phyloP scores from a whole-genome alignment of 148 eudicot species.

The Rhododendron henanense region DNA sequence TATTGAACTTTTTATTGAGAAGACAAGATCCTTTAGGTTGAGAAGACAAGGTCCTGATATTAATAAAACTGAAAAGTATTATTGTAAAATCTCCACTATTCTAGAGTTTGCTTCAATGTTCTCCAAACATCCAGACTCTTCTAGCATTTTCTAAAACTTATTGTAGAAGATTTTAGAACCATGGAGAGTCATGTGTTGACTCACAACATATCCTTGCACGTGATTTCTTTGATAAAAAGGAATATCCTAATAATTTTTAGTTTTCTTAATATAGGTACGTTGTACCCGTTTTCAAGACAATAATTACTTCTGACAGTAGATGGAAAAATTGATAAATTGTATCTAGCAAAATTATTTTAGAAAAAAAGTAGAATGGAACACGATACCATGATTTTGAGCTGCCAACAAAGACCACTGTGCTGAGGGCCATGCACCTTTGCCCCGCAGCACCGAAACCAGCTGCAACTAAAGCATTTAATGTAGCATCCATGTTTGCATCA shows the following conservation, averaged over 20 bases:
- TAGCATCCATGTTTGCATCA: constrained; percentile 75
- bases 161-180: not conserved
- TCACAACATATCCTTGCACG: not conserved
- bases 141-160: not conserved
- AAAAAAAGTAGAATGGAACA: constrained; percentile 10
- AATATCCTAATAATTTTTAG: not conserved
- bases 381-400: constrained; percentile 63
- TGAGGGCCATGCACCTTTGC: constrained; percentile 88
- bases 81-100: not conserved
- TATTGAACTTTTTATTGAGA: not conserved
- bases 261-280: not conserved
- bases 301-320: not conserved
- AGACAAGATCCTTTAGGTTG: not conserved
- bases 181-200: not conserved
- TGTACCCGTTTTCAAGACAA: not conserved
- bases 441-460: constrained; percentile 98
- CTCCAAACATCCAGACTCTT: not conserved
- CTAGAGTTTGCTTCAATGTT: not conserved
- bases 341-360: not conserved
- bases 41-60: not conserved
- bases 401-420: constrained; percentile 83
- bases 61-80: not conserved
- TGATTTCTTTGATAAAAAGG: not conserved
- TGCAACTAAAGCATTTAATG: constrained; percentile 68
- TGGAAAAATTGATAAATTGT: not conserved